Evolutionary conservation across 208 protist species (phyloP), one percentile per base, ranked within the genome.

Genomic region (Crithidia brevicula): DNA sequence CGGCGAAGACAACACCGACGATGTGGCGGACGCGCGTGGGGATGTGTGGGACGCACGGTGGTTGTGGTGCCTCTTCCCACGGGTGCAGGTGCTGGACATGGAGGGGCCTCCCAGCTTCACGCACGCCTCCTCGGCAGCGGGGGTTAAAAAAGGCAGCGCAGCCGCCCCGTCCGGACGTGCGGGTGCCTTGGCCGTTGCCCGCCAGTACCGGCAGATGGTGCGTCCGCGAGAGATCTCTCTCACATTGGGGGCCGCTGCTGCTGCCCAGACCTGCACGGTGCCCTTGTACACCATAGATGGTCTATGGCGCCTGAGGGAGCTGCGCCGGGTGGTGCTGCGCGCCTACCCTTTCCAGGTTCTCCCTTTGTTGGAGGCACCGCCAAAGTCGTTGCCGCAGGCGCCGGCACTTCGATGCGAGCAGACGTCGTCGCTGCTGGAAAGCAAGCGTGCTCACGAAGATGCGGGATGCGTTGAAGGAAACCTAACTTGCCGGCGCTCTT

Each of bases 21-120:
- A 22, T 5, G 18, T 20, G 20, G 40, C 4, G 25, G 28, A 9
- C 4, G 33, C 11, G 34, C 18, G 7, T 18, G 11, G 3, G 11
- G 36, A 51, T 4, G 56, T 36, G 56, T 62, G 56, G 56, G 56
- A 51, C 36, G 56, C 42, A 23, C 23, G 40, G 23, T 62, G 56
- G 56, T 28, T 62, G 2, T 47, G 27, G 15, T 62, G 56, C 25
- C 42, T 62, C 36, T 62, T 62, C 50, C 56, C 56, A 1, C 56
- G 42, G 13, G 40, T 47, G n/a, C 40, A 62, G 56, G 42, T 51
- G 56, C 56, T 62, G 3, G 56, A 62, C 42, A 8, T 62, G 27
- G 56, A 62, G 18, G 56, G 56, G 8, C 42, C 56, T 18, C 56
- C 56, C 16, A 62, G 56, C 40, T 30, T 62, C 28, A 62, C 27